Evolutionary conservation across 306 rosid genomes (phyloP).

Genomic region (Erythrophleum fordii): DNA sequence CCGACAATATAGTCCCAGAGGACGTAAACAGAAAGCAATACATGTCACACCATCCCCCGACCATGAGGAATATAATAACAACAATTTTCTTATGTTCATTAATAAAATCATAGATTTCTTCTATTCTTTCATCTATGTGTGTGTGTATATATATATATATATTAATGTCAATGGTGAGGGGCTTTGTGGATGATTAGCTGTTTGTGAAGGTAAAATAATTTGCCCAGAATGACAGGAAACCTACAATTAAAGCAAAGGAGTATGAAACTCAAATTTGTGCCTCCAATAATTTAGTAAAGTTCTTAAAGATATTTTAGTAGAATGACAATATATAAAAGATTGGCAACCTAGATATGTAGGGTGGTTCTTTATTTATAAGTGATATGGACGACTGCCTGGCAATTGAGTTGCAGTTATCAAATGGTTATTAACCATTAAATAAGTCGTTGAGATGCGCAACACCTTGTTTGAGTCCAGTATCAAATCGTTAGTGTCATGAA

Average conservation of each 20-base stretch:
- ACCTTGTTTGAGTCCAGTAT: not conserved
- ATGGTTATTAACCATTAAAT: not conserved
- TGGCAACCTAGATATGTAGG: no score
- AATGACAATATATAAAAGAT: no score
- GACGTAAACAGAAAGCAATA: not conserved
- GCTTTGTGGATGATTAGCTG: not conserved
- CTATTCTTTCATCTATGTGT: no score
- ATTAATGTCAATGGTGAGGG: not conserved
- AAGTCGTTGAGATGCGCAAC: not conserved
- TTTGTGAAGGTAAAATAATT: not conserved
- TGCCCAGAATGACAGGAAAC: not conserved
- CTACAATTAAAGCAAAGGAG: no score
- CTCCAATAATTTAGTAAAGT: no score
- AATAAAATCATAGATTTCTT: not conserved
- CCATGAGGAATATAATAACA: not conserved
- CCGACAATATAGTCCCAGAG: not conserved
- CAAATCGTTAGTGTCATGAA: no score
- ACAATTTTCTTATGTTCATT: not conserved
- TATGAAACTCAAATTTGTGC: no score
- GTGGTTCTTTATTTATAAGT: no score
- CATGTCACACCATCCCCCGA: not conserved
- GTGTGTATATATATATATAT: no score
- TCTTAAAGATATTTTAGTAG: no score
- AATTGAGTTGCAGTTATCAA: no score
- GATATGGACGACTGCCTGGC: no score